phyloP scores from a whole-genome alignment of 2,329 filamentous ascomycete genomes.

The Claviceps paspali region DNA sequence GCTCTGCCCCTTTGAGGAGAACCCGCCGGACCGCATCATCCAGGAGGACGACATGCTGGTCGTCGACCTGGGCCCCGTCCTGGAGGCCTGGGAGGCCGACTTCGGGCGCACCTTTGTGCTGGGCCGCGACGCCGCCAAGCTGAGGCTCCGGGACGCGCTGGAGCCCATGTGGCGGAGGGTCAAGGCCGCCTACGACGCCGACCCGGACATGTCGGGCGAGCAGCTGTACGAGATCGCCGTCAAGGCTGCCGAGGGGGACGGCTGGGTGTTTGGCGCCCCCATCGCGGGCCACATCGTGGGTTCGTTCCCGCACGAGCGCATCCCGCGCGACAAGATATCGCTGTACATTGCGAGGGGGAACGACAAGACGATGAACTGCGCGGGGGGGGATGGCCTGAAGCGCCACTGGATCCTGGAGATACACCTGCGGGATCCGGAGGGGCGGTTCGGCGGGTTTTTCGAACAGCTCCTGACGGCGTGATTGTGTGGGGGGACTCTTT shows the following conservation, averaged over 20 bases:
- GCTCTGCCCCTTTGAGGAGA: conserved; percentile 29
- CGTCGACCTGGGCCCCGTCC: conserved; percentile 35
- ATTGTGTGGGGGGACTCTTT: no score
- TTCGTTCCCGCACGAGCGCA: conserved; percentile 34
- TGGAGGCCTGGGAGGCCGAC: conserved; percentile 37
- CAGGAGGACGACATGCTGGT: conserved; percentile 33
- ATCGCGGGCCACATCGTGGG: conserved; percentile 34
- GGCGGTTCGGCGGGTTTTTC: conserved; percentile 25
- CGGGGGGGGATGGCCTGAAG: conserved; percentile 24
- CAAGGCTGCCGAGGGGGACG: conserved; percentile 20
- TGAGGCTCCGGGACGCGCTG: conserved; percentile 26
- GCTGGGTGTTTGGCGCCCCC: conserved; percentile 28
- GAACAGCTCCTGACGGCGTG: conserved; percentile 21
- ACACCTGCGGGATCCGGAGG: conserved; percentile 26
- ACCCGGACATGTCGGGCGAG: conserved; percentile 30
- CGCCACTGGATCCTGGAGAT: conserved; percentile 36
- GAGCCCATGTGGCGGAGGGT: conserved; percentile 31
- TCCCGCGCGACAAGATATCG: conserved; percentile 28
- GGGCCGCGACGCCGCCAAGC: conserved; percentile 29
- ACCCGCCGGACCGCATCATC: conserved; percentile 32
- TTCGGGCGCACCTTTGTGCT: conserved; percentile 38
- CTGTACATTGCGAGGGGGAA: conserved; percentile 31
- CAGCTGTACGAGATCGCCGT: conserved; percentile 29
- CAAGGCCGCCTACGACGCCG: conserved; percentile 22
- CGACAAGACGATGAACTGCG: conserved; percentile 21